A percentile compares a stretch with the other conserved stretches of the same genome.
These are phyloP conservation scores for Magnaporthiopsis rhizophila DNA, from an alignment of 2,329 filamentous ascomycete genomes.

Conservation along the genomic window DNA sequence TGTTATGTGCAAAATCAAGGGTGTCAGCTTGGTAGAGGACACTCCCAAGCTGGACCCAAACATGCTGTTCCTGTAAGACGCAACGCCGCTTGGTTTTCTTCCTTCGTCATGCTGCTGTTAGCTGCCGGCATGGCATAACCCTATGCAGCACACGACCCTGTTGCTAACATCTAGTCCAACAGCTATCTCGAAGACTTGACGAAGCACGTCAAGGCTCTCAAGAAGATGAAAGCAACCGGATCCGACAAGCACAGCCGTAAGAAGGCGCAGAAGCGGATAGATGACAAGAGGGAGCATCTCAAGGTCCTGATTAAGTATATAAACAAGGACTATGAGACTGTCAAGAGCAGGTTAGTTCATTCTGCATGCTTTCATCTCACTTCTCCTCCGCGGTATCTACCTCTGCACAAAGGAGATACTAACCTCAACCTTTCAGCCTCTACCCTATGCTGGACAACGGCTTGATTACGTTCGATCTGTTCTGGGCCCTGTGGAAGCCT, in stretches of 20 bases:
- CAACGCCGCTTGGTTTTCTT: not conserved
- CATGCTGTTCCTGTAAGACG: conserved; percentile 53
- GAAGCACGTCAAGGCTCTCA: conserved; percentile 54
- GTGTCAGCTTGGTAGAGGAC: conserved; percentile 73
- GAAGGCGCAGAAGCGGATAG: conserved; percentile 50
- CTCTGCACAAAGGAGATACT: not conserved
- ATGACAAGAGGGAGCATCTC: conserved; percentile 54
- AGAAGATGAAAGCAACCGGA: conserved; percentile 41
- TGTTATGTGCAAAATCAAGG: conserved; percentile 69
- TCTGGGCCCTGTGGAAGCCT: conserved; percentile 87
- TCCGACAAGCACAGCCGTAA: conserved; percentile 48
- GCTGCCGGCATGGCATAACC: not conserved
- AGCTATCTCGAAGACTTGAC: conserved; percentile 74
- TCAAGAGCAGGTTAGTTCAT: conserved; percentile 50
- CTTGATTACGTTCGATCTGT: conserved; percentile 78
- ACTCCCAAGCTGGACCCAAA: conserved; percentile 67
- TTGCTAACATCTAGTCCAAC: conserved; percentile 16
- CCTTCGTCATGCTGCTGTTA: not conserved
- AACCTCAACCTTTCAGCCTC: conserved; percentile 38
- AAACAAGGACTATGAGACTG: conserved; percentile 64
- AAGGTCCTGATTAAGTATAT: conserved; percentile 44
- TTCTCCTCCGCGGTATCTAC: not conserved
- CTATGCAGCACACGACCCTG: too few species aligned
- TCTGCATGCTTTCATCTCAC: not conserved
- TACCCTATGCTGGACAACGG: conserved; percentile 74